phyloP scores from a whole-genome alignment of 768 basidiomycete genomes.

The Rossbeevera mucosa region DNA sequence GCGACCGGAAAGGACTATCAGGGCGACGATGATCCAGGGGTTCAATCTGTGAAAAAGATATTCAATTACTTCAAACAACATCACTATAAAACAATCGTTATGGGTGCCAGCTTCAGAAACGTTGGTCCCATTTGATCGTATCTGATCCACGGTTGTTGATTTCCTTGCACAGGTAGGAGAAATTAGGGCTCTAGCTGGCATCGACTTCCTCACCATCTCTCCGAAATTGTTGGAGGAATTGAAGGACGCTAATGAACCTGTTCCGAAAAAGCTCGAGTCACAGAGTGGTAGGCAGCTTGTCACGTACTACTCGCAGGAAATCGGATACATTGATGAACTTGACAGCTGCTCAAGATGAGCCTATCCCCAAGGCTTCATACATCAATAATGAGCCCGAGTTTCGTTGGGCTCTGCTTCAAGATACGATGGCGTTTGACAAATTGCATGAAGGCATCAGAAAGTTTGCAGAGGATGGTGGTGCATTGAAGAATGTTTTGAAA shows the following conservation, averaged over 20 bases:
- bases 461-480: conserved; percentile 88
- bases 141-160: neutral
- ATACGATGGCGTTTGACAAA: conserved; percentile 94
- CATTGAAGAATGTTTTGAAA: conserved; percentile 77
- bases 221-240: conserved; percentile 86
- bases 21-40: conserved; percentile 91
- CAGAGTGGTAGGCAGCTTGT: conserved; percentile 41
- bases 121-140: conserved; percentile 39
- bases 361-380: conserved; percentile 74
- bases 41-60: conserved; percentile 90
- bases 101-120: conserved; percentile 99
- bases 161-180: conserved; percentile 59
- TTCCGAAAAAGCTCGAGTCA: conserved; percentile 81
- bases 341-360: conserved; percentile 57
- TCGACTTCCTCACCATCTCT: conserved; percentile 94
- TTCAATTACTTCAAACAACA: conserved; percentile 99
- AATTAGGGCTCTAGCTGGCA: conserved; percentile 90
- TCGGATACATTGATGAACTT: neutral
- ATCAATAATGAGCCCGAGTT: conserved; percentile 91
- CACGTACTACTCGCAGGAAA: neutral
- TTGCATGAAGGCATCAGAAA: conserved; percentile 95
- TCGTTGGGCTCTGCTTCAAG: conserved; percentile 86
- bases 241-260: conserved; percentile 61
- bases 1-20: conserved; percentile 76
- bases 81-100: conserved; percentile 95